These are phyloP conservation scores for Tylopilus vinaceipallidus DNA, from an alignment of 768 basidiomycete genomes.

Conservation along the genomic window DNA sequence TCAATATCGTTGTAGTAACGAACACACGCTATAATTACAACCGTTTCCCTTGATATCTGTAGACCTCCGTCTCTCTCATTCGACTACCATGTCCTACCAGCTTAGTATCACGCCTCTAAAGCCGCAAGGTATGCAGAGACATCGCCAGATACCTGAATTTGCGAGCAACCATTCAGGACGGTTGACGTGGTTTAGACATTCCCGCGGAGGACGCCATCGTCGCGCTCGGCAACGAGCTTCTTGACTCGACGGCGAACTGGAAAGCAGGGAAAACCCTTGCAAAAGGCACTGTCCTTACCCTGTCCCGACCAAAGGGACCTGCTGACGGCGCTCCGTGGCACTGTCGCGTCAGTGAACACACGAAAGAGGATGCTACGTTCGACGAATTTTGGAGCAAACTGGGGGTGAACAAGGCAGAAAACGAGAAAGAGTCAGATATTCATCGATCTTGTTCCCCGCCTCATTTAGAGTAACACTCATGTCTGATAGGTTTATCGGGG, in stretches of 20 bases:
- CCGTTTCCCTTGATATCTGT: background rate
- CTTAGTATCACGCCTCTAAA: conserved; percentile 41
- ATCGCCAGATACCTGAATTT: background rate
- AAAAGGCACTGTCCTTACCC: conserved; percentile 54
- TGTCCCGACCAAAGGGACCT: conserved; percentile 47
- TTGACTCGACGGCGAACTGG: conserved; percentile 60
- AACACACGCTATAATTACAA: conserved; percentile 16
- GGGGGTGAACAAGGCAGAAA: conserved; percentile 60
- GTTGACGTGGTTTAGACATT: too few relatives aligned
- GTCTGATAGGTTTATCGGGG: conserved; percentile 55
- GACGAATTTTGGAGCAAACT: conserved; percentile 72
- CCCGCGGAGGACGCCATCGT: conserved; percentile 60
- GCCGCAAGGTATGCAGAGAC: conserved; percentile 33
- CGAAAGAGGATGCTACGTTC: conserved; percentile 64
- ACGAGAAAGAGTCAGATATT: conserved; percentile 62
- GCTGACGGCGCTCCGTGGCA: conserved; percentile 66
- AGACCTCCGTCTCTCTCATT: background rate
- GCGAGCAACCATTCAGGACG: background rate
- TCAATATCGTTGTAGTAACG: conserved; percentile 16
- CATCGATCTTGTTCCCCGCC: too few relatives aligned
- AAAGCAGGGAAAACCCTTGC: conserved; percentile 64
- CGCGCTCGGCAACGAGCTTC: conserved; percentile 49
- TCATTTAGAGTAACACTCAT: background rate
- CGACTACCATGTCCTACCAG: conserved; percentile 32
- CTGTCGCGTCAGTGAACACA: conserved; percentile 65